phyloP scores from a whole-genome alignment of 257 asterid species.

The Solanum pinnatisectum region DNA sequence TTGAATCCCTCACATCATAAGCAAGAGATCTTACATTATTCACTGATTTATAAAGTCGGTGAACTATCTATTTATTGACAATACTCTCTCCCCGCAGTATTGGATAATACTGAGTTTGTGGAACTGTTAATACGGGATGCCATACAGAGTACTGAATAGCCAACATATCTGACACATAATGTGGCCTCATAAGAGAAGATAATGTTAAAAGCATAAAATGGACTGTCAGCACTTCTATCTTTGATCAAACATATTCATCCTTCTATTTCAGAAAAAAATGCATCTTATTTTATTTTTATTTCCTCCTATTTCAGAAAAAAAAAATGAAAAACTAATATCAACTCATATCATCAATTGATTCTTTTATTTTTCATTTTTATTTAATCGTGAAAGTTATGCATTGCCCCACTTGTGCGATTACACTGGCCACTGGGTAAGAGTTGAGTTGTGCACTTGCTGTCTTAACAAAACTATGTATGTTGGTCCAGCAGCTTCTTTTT shows the following conservation, averaged over 20 bases:
- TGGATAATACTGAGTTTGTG: neutral
- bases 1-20: neutral
- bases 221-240: neutral
- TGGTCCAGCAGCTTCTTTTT: neutral
- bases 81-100: neutral
- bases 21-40: neutral
- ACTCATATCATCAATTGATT: neutral
- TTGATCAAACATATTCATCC: neutral
- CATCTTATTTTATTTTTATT: neutral
- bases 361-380: neutral
- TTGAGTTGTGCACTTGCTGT: neutral
- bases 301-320: neutral
- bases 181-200: neutral
- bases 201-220: neutral
- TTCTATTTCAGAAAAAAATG: neutral
- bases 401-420: neutral
- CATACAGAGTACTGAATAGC: neutral
- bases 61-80: neutral
- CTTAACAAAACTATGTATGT: neutral
- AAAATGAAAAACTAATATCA: neutral
- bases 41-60: neutral
- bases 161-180: neutral
- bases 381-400: neutral
- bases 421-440: neutral
- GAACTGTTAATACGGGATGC: neutral